Percentiles rank a stretch among this genome's conserved stretches.
Conservation (phyloP, 441 rosid species). For the Mallotus repandus region DNA sequence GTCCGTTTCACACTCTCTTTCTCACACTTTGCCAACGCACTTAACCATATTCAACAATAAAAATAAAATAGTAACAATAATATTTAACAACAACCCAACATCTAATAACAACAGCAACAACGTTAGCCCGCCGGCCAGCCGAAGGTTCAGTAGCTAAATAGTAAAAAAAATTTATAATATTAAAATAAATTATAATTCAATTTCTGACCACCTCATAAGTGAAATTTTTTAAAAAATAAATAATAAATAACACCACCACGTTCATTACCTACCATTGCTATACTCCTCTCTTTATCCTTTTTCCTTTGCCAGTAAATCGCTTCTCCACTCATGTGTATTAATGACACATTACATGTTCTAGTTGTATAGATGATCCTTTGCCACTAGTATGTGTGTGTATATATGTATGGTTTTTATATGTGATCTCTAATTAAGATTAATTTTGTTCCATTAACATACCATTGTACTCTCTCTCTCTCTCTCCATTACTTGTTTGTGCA, state of each 20-base stretch:
- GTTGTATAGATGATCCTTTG: too few relatives aligned
- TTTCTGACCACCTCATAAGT: too few relatives aligned
- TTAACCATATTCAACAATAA: background rate
- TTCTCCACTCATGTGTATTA: conserved; percentile 17
- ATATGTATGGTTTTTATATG: too few relatives aligned
- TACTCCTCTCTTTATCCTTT: background rate
- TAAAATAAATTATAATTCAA: too few relatives aligned
- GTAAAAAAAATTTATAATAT: too few relatives aligned
- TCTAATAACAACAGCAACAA: background rate
- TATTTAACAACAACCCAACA: background rate
- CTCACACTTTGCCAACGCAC: conserved; percentile 64
- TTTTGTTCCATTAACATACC: too few relatives aligned
- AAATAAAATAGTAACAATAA: background rate
- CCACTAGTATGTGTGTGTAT: too few relatives aligned
- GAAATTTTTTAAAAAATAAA: too few relatives aligned
- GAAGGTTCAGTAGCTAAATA: too few relatives aligned
- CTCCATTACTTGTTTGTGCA: too few relatives aligned
- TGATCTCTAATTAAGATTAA: too few relatives aligned
- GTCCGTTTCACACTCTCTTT: conserved; percentile 70
- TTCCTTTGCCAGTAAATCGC: conserved; percentile 24
- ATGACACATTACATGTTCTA: background rate
- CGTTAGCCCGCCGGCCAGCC: background rate
- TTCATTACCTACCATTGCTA: conserved; percentile 6
- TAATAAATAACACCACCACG: background rate
- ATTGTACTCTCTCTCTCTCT: too few relatives aligned